A percentile compares a stretch with the other conserved stretches of the same genome.
These are phyloP conservation scores for Yamadazyma nakazawae DNA, from an alignment of 805 yeast species.

Conservation along the genomic window DNA sequence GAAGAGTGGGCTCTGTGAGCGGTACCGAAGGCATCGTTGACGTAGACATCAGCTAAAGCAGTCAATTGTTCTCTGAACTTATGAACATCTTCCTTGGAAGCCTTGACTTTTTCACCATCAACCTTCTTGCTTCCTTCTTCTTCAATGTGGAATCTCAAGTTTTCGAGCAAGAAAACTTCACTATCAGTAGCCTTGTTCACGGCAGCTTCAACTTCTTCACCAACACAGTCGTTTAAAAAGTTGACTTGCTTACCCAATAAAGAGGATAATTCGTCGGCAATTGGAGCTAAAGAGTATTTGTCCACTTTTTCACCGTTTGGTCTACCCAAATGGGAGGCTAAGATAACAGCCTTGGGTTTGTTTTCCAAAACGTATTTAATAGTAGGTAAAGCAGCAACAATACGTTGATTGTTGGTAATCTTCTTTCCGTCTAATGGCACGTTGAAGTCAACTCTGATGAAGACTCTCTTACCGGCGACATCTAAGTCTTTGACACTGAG, in stretches of 20 bases:
- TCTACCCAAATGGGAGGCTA: constrained; percentile 98
- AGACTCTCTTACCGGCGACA: constrained; percentile 89
- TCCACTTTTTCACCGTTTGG: constrained; percentile 91
- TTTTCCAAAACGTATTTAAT: constrained; percentile 91
- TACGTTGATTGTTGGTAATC: constrained; percentile 99
- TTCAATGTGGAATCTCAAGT: constrained; percentile 97
- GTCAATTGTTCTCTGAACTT: constrained; percentile 88
- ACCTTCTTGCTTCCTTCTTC: constrained; percentile 87
- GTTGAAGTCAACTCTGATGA: constrained; percentile 97
- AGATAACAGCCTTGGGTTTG: constrained; percentile 84
- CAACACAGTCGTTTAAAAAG: constrained; percentile 91
- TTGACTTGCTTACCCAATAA: constrained; percentile 68
- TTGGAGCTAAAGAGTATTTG: constrained; percentile 91
- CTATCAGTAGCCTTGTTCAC: constrained; percentile 75
- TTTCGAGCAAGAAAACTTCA: constrained; percentile 86
- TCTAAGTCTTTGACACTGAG: constrained; percentile 88
- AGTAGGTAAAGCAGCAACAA: constrained; percentile 98
- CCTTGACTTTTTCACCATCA: constrained; percentile 91
- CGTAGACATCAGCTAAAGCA: constrained; percentile 92
- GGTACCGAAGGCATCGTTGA: constrained; percentile 98
- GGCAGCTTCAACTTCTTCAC: constrained; percentile 79
- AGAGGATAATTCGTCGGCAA: constrained; percentile 81
- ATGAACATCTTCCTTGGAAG: constrained; percentile 77
- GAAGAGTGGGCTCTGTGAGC: constrained; percentile 99
- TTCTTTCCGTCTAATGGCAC: constrained; percentile 93